phyloP scores from a whole-genome alignment of 2,329 filamentous ascomycete species.

The Rhynchosporium graminicola region DNA sequence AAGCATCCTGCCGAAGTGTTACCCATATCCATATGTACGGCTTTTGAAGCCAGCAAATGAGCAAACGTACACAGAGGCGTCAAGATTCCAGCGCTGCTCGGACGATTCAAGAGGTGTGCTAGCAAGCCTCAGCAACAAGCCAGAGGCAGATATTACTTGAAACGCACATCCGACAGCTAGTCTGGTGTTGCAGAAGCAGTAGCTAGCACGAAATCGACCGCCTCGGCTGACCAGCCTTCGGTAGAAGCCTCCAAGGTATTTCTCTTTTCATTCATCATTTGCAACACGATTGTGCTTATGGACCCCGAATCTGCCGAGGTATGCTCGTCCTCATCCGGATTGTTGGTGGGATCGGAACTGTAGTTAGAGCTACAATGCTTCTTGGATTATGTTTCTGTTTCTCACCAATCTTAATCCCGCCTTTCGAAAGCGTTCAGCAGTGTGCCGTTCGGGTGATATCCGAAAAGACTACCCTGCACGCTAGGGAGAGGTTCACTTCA shows the following conservation, averaged over 20 bases:
- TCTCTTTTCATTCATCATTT: constrained; percentile 1
- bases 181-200: neutral
- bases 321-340: too few species aligned
- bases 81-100: constrained; percentile 18
- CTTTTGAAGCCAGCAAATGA: constrained; percentile 20
- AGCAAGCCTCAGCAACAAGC: constrained; percentile 10
- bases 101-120: constrained; percentile 18
- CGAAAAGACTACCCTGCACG: too few species aligned
- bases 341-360: too few species aligned
- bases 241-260: neutral
- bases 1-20: constrained; percentile 14
- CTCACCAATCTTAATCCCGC: too few species aligned
- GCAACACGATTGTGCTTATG: neutral
- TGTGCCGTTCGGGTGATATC: too few species aligned
- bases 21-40: constrained; percentile 17
- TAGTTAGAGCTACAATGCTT: too few species aligned
- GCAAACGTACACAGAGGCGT: constrained; percentile 19
- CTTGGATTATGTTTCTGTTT: too few species aligned
- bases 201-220: constrained; percentile 3
- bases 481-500: too few species aligned
- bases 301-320: neutral
- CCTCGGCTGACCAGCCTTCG: constrained; percentile 1
- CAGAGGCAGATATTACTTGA: neutral
- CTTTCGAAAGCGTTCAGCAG: too few species aligned
- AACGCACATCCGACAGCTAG: neutral